Evolutionary conservation across 306 rosid species (phyloP).

Genomic region (Vigna mungo): DNA sequence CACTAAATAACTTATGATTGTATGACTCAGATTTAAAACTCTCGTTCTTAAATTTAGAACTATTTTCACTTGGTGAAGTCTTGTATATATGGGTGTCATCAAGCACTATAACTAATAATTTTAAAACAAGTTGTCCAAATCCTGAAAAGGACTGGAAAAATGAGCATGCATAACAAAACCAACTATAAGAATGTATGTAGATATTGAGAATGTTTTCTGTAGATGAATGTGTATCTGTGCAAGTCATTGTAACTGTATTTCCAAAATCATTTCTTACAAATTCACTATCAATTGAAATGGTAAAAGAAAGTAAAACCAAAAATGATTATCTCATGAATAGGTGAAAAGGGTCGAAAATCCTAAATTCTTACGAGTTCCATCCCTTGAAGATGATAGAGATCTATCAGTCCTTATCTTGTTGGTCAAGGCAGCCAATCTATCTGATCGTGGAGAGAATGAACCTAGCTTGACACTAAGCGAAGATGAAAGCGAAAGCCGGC

Average conservation of each 20-base stretch:
- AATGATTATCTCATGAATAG: background rate
- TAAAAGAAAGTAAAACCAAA: background rate
- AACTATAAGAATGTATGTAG: background rate
- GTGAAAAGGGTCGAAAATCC: constrained; percentile 10
- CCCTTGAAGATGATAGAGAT: constrained; percentile 45
- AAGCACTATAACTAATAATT: too few relatives aligned
- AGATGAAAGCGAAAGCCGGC: constrained; percentile 54
- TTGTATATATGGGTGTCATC: too few relatives aligned
- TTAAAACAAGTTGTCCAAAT: background rate
- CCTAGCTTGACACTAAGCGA: constrained; percentile 39
- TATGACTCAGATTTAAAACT: too few relatives aligned
- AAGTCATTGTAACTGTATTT: background rate
- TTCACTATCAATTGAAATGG: background rate
- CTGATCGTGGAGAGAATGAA: constrained; percentile 42
- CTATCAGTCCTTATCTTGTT: constrained; percentile 44
- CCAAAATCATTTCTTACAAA: constrained; percentile 19
- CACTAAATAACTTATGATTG: too few relatives aligned
- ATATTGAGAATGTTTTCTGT: background rate
- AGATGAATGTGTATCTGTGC: background rate
- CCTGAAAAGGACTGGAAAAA: background rate
- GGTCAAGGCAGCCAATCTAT: constrained; percentile 30
- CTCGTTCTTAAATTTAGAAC: too few relatives aligned
- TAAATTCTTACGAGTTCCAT: constrained; percentile 42
- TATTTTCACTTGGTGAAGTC: too few relatives aligned
- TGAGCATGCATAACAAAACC: background rate